Base-by-base conservation (phyloP, 345 rosid genomes). In the Pistacia vera region DNA sequence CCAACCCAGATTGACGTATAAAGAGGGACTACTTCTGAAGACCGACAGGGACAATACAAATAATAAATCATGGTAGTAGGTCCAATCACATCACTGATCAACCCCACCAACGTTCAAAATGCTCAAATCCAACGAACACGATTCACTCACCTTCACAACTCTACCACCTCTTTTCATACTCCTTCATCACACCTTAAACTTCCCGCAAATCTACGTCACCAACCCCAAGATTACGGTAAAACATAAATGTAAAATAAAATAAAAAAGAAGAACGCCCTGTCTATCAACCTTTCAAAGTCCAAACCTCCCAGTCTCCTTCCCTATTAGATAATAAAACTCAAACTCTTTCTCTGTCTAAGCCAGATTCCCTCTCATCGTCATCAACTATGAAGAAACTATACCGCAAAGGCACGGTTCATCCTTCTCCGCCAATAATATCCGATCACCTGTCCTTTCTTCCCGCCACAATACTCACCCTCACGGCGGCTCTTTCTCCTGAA, bases 391-490 rank as follows among this genome's bases (percentile, higher is more conserved):
- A 89, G 95, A 93, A 91, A 82, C 90, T 91, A 11, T 88, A 82
- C 87, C 79, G 91, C 7, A 90, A 84, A 75, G 87, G 94, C 84
- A 83, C 89, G 30, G 90, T 93, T 74, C 93, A 93, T 51, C 98
- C 98, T 0, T 90, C 92, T 13, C 87, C 90, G 60, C 88, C 83
- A 18, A 17, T 60, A 41, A 79, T 82, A 36, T 70, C 84, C 77
- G 88, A 86, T 67, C 84, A 83, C 68, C 89, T 93, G 11, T 73
- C 89, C 41, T 81, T 87, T 79, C 98, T 91, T 72, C 95, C 98
- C 1, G 93, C 90, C 22, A 75, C 97, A 17, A 85, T 92, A 77
- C 84, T 92, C 74, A 81, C 95, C 74, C 92, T 93, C 25, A 68
- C 90, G 9, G 83, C 90, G 17, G 86, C 87, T 64, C 93, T 93